Base-by-base conservation (phyloP, 1,284 basidiomycete species). In the Ustilago sp. region DNA sequence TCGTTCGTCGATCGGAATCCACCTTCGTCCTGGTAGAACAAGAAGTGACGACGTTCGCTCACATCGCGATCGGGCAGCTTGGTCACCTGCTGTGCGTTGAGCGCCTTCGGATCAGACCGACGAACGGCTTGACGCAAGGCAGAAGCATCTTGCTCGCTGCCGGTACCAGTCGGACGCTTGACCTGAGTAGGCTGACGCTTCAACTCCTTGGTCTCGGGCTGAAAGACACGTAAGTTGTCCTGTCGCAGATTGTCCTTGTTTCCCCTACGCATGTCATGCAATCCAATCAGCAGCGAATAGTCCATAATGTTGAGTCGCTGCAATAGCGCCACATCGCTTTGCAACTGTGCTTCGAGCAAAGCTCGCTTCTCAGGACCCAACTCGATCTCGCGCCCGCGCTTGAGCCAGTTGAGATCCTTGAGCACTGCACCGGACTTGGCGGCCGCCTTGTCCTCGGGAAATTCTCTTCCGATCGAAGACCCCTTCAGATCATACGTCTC, bases 401-500 rank as follows among this genome's bases (percentile, higher is more conserved):
- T 91, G 68, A 98, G 93, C 95, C 96, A 99, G 86, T 99, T 99
- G 78, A 95, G 88, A 86, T 99, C 96, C 87, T 99, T 99, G 74
- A 98, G 87, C 38, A 95, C 93, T 1, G 95, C 95, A 35, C 93
- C 90, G 0, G 93, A 91, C 73, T 96, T 98, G 83, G 90, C 86
- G 65, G 88, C 88, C 2, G 92, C 92, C 86, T 92, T 93, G 55
- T 93, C 93, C 86, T 96, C 95, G 0, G 94, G 90, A 77, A 94
- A 96, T 86, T 92, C 90, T 34, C 96, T 89, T 0, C 95, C 95
- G 2, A 95, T 91, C 0, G 95, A 94, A 48, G 93, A 94, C 0
- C 96, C 96, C 86, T 99, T 99, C 76, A 99, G 89, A 86, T 99
- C 96, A 86, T 93, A 99, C 38, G 95, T 97, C 88, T 98, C 96